Evolutionary conservation across 306 rosid genomes (phyloP), one percentile per base, ranked within the genome.

Genomic region (Urtica urens): DNA sequence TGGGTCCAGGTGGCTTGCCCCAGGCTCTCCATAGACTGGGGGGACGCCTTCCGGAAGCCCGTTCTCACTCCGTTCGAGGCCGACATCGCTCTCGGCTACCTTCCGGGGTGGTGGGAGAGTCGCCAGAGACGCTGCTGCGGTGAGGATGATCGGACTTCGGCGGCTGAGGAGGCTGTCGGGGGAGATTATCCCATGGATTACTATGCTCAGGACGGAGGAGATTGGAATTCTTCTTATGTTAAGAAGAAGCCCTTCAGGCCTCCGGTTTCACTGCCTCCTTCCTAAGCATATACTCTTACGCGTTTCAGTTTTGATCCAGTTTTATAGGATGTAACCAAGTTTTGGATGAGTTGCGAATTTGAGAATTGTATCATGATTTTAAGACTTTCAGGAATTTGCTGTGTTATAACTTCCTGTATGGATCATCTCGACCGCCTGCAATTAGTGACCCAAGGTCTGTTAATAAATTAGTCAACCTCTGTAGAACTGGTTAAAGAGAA

Each of bases 1-100:
- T 88, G 96, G 96, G 74, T 88, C 64, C 96, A 88, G 68, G 76
- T 88, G 57, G 96, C 96, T 22, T 83, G 95, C 51, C 95, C 96
- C 51, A 59, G 96, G 46, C 63, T 88, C 34, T 88, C 96, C 7
- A 88, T 88, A 38, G 95, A 88, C 30, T 88, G 96, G 96, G 96
- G 96, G 0, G 95, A 88, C 40, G 95, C 95, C 0, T 88, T 88
- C 58, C 51, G 41, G 7, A 88, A 88, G 65, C 96, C 96, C 0
- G 86, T 88, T 30, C 67, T 88, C 55, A 88, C 83, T 45, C 70
- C 96, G 12, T 88, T 83, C 26, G 95, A 88, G 75, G 94, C 90
- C 2, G 96, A 88, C 66, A 68, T 88, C 55, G 90, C 82, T 6
- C 60, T 88, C 1, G 95, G 93, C 13, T n/a, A 64, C n/a, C 72